Base-by-base conservation (phyloP, 371 early-diverging fungal genomes). In the Apophysomyces sp. region DNA sequence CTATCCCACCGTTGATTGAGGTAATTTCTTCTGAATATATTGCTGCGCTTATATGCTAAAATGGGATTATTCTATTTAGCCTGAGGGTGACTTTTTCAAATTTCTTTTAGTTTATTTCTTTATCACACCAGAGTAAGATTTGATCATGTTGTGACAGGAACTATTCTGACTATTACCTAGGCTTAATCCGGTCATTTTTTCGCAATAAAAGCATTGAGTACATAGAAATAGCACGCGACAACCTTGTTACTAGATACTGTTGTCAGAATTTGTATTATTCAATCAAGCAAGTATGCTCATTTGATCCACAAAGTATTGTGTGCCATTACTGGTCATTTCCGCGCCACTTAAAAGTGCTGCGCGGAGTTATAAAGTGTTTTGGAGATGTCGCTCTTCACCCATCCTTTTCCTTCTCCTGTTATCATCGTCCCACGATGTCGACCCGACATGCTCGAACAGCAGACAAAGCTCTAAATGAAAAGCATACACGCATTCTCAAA, bases 361-460 rank as follows among this genome's bases (percentile, higher is more conserved):
- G 41, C 41, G 41, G 41, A 41, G 41, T 41, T 1, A 15, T 6
- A n/a, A 18, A 18, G 15, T 1, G 13, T 41, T 41, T 41, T n/a
- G n/a, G 34, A 34, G 34, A 12, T 34, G 34, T 5, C 34, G 34
- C 13, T 15, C 41, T n/a, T 18, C 41, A 41, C 13, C 41, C 16
- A 15, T n/a, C 41, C 41, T 0, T 54, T 30, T 54, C 34, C 8
- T 29, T 30, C 26, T 29, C 11, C 26, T 28, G n/a, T 54, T 12
- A 21, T 54, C 24, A 16, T 16, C 24, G 16, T 2, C 13, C 21
- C 13, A 60, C 28, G 16, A 93, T 93, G 93, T 75, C 88, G 24
- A 93, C 94, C 26, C 77, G 94, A 21, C 69, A 78, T 55, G 85
- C 89, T 53, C 87, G 94, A 67, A 84, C 88, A 51, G 83, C 83